A percentile compares a stretch with the other conserved stretches of the same genome.
phyloP scores from a whole-genome alignment of 2,329 filamentous ascomycete genomes.

The Venturia aucupariae region DNA sequence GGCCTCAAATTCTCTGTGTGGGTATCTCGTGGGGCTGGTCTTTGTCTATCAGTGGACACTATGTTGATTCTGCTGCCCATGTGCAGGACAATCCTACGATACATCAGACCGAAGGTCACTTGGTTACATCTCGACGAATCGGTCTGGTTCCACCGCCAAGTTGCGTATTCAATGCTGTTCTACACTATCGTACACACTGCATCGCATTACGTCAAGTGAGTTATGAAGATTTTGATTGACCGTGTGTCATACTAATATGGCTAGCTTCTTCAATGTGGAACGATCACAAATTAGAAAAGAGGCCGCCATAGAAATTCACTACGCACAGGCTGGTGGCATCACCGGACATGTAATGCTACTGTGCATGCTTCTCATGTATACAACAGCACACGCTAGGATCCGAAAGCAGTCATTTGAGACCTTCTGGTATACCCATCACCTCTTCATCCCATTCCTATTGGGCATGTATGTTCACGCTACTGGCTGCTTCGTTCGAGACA shows the following conservation, averaged over 20 bases:
- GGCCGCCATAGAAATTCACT: slow-evolving; percentile 83
- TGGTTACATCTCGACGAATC: slow-evolving; percentile 94
- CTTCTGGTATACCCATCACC: slow-evolving; percentile 98
- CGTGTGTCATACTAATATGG: not conserved
- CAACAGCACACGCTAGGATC: slow-evolving; percentile 84
- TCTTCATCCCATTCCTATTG: slow-evolving; percentile 94
- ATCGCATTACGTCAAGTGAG: slow-evolving; percentile 89
- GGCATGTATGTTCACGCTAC: slow-evolving; percentile 93
- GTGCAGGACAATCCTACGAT: slow-evolving; percentile 81
- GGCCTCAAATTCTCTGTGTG: slow-evolving; percentile 80
- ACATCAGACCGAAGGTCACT: slow-evolving; percentile 74
- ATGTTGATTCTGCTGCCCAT: slow-evolving; percentile 88
- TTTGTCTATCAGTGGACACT: slow-evolving; percentile 75
- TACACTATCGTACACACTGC: slow-evolving; percentile 70
- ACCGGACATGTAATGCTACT: slow-evolving; percentile 96
- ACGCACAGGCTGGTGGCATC: slow-evolving; percentile 77
- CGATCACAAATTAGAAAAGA: slow-evolving; percentile 69
- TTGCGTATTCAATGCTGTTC: slow-evolving; percentile 79
- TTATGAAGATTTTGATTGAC: slow-evolving; percentile 15
- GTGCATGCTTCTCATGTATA: slow-evolving; percentile 99
- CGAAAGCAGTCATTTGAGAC: slow-evolving; percentile 96
- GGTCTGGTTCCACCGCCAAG: slow-evolving; percentile 91
- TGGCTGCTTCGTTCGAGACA: slow-evolving; percentile 92
- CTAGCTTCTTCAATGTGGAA: slow-evolving; percentile 91
- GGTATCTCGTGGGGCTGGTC: slow-evolving; percentile 87